Base-by-base conservation (phyloP, 1,284 basidiomycete genomes). In the Boletus smithii region DNA sequence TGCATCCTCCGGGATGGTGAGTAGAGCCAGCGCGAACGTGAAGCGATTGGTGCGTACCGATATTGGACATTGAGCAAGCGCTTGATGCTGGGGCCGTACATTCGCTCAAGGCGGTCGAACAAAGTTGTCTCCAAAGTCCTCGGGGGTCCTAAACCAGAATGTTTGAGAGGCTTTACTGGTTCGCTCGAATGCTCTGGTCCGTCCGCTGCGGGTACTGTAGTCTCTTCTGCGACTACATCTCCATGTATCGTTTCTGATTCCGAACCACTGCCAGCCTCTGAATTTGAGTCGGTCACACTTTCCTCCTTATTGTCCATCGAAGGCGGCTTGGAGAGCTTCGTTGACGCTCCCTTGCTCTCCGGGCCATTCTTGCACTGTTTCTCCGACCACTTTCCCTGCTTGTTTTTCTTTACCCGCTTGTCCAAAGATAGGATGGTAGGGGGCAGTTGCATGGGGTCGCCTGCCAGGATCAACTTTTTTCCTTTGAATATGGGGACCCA, bases 401-500 rank as follows among this genome's bases (percentile, higher is more conserved):
- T 48, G 3, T 8, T 46, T 48, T 68, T 62, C 46, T 70, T 70
- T 48, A 65, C 63, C 24, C 66, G 64, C 22, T 69, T 66, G 53
- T 77, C 69, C 2, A 75, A 59, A 8, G 89, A 88, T 37, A 95
- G 76, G 44, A 99, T 84, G 0, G 95, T 98, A 0, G 95, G 97
- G 0, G 94, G 94, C 3, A 99, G 74, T 68, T 94, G 92, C 77
- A 88, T 85, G 0, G 91, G 91, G 67, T 95, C 89, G 1, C 93
- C 89, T 2, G 92, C 93, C 5, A 97, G 72, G 10, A 97, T 89
- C 40, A 97, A 73, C 62, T 92, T 95, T 66, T 83, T 85, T 2
- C 80, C 85, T 67, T 93, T 94, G 63, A 95, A 79, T 42, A 97
- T 88, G 0, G 95, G 94, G 26, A 97, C 84, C 94, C 95, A 97